phyloP scores from a whole-genome alignment of 768 basidiomycete genomes.

The Lactarius hatsudake region DNA sequence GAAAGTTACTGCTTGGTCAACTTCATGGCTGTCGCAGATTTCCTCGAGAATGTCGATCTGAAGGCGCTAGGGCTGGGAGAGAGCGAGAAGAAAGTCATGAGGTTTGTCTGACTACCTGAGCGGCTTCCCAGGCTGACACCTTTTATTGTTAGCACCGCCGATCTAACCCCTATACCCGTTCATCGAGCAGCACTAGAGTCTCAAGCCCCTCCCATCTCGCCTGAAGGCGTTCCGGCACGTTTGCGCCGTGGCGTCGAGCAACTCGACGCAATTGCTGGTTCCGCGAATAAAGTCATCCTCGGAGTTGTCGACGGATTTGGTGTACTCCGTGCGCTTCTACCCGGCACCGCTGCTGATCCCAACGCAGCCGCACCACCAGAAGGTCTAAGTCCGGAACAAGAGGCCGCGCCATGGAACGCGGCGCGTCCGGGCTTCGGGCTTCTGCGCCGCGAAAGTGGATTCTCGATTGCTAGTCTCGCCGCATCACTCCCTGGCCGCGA shows the following conservation, averaged over 20 bases:
- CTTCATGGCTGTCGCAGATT: constrained; percentile 92
- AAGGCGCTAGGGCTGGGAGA: constrained; percentile 63
- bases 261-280: constrained; percentile 75
- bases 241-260: constrained; percentile 78
- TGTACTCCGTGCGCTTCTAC: constrained; percentile 77
- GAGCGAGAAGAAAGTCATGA: constrained; percentile 53
- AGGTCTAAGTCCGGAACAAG: constrained; percentile 26
- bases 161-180: constrained; percentile 79
- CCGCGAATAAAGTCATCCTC: constrained; percentile 71
- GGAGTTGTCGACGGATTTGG: constrained; percentile 93
- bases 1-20: constrained; percentile 93
- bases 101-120: constrained; percentile 39
- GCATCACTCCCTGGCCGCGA: constrained; percentile 60
- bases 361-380: constrained; percentile 21
- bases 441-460: constrained; percentile 70
- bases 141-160: constrained; percentile 54
- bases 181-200: constrained; percentile 48
- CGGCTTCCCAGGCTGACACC: constrained; percentile 1
- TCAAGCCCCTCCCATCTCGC: constrained; percentile 42
- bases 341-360: constrained; percentile 36
- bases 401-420: constrained; percentile 42
- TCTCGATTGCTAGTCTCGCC: constrained; percentile 77
- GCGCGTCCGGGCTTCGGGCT: constrained; percentile 59
- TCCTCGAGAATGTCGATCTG: constrained; percentile 91
- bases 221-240: constrained; percentile 48